phyloP scores from a whole-genome alignment of 108 stramenopile genomes.

The Discostella stelligeroides region DNA sequence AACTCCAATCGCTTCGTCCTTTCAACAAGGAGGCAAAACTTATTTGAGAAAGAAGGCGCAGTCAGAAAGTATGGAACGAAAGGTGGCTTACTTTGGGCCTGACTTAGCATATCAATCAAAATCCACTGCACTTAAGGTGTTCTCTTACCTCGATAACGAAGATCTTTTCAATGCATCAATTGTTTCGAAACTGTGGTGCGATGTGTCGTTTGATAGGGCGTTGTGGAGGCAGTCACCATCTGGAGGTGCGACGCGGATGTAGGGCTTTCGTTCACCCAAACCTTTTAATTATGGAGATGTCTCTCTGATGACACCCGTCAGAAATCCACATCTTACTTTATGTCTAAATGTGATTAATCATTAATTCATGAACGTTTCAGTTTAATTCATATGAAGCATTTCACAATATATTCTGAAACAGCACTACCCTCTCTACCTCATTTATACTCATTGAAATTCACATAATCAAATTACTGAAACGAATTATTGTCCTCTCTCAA shows the following conservation, averaged over 20 bases:
- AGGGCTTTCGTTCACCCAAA: too few species aligned
- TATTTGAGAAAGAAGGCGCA: conserved; percentile 20
- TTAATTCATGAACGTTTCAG: too few species aligned
- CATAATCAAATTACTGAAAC: conserved; percentile 20
- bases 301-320: too few species aligned
- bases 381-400: too few species aligned
- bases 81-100: conserved; percentile 59
- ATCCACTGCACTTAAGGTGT: conserved; percentile 63
- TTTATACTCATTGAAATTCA: not conserved
- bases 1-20: conserved; percentile 19
- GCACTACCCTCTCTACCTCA: not conserved
- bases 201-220: conserved; percentile 58
- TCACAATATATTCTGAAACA: too few species aligned
- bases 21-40: conserved; percentile 29
- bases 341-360: not conserved
- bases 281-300: too few species aligned
- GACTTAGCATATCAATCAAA: conserved; percentile 59
- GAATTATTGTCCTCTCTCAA: conserved; percentile 25
- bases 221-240: conserved; percentile 45
- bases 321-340: not conserved
- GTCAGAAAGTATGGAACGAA: conserved; percentile 34
- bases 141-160: conserved; percentile 74
- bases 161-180: conserved; percentile 88
- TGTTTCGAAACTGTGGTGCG: conserved; percentile 75
- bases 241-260: not conserved